Evolutionary conservation across 257 asterid species (phyloP).

Genomic region (Nicotiana paniculata): DNA sequence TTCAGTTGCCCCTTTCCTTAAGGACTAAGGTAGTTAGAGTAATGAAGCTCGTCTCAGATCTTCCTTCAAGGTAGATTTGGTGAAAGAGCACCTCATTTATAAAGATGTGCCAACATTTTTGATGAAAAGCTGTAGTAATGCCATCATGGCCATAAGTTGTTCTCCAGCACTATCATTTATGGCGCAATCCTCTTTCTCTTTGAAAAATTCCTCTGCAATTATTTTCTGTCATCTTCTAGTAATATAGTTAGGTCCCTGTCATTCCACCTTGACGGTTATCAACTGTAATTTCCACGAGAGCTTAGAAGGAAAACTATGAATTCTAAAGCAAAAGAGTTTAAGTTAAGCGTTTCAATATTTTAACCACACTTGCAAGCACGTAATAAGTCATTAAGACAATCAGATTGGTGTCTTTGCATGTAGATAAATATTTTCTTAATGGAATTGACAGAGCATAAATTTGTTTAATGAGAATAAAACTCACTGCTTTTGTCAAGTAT

Average conservation of each 20-base stretch:
- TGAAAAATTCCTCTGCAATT: not conserved
- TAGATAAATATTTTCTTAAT: not conserved
- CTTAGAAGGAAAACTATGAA: not conserved
- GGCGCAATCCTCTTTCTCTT: not conserved
- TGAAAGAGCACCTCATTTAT: not conserved
- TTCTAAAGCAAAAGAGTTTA: not conserved
- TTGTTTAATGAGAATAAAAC: not conserved
- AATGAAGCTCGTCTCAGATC: not conserved
- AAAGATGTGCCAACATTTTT: not conserved
- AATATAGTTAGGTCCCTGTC: not conserved
- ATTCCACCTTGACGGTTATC: not conserved
- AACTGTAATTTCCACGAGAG: not conserved
- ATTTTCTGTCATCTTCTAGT: not conserved
- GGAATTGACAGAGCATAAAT: not conserved
- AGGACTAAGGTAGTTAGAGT: not conserved
- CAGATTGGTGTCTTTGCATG: not conserved
- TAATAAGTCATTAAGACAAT: not conserved
- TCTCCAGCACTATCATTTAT: not conserved
- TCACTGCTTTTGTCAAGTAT: not conserved
- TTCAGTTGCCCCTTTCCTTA: not conserved
- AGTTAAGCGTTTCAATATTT: not conserved
- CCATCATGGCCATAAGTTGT: not conserved
- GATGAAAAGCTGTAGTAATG: not conserved
- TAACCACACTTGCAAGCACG: not conserved
- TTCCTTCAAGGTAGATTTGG: not conserved